These are phyloP conservation scores for Mortierella sp. DNA, from an alignment of 371 early-diverging fungal genomes.

Conservation along the genomic window DNA sequence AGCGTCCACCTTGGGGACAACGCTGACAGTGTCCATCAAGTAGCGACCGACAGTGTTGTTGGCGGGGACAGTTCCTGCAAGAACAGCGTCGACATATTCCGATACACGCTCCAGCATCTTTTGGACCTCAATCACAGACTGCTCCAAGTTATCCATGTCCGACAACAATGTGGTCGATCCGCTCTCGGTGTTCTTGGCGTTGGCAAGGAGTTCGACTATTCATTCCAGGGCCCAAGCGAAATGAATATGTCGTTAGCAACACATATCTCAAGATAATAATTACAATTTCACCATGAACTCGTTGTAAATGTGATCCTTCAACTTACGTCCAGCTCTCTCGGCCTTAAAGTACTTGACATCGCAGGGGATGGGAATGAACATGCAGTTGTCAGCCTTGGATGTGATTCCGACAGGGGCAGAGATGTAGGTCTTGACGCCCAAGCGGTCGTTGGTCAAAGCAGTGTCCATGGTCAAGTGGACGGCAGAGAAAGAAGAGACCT, in stretches of 20 bases:
- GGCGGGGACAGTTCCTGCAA: conserved; percentile 76
- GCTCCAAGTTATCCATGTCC: conserved; percentile 93
- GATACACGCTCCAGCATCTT: conserved; percentile 90
- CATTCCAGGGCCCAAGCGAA: too few species aligned
- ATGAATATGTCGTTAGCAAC: not conserved
- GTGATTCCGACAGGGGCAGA: conserved; percentile 83
- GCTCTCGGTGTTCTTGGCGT: conserved; percentile 69
- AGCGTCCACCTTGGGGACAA: conserved; percentile 90
- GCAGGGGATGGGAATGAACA: conserved; percentile 91
- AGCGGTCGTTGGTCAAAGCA: conserved; percentile 75
- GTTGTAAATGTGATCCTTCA: not conserved
- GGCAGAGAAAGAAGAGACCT: conserved; percentile 84
- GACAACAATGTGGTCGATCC: conserved; percentile 76
- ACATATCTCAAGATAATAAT: not conserved
- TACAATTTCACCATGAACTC: too few species aligned
- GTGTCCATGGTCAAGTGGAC: conserved; percentile 93
- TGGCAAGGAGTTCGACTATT: conserved; percentile 84
- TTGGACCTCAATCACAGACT: conserved; percentile 81
- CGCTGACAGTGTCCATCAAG: conserved; percentile 93
- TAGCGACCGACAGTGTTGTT: conserved; percentile 91
- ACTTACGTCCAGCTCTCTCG: conserved; percentile 88
- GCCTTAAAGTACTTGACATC: conserved; percentile 90
- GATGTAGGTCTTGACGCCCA: conserved; percentile 82
- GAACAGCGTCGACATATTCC: conserved; percentile 85
- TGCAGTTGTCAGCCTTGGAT: conserved; percentile 76